Percentiles rank a stretch among this genome's conserved stretches.
Evolutionary conservation across 768 basidiomycete genomes (phyloP).

Genomic region (Pulveroboletus frians): DNA sequence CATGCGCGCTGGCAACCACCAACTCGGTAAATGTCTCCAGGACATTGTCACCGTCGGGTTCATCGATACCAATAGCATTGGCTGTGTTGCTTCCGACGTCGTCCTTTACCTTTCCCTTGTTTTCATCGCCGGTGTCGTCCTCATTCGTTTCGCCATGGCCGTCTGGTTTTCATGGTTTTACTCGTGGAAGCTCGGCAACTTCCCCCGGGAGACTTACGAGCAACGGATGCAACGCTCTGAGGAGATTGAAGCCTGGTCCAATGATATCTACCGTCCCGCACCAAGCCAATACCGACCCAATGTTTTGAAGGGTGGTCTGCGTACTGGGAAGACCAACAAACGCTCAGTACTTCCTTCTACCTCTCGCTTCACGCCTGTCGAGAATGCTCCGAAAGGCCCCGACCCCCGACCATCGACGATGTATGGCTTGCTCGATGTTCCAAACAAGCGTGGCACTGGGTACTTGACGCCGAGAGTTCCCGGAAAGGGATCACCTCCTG

Average conservation of each 20-base stretch:
- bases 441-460: constrained; percentile 56
- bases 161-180: constrained; percentile 98
- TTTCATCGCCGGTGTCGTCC: constrained; percentile 96
- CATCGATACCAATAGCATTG: constrained; percentile 90
- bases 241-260: constrained; percentile 95
- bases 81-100: constrained; percentile 92
- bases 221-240: constrained; percentile 84
- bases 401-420: constrained; percentile 55
- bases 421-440: constrained; percentile 62
- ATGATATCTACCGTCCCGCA: constrained; percentile 91
- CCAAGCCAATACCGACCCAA: constrained; percentile 89
- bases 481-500: constrained; percentile 63
- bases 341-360: constrained; percentile 59
- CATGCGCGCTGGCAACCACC: constrained; percentile 61
- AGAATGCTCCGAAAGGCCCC: constrained; percentile 48
- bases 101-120: constrained; percentile 93
- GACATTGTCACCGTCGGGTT: constrained; percentile 87
- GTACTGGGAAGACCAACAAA: constrained; percentile 45
- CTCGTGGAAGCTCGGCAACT: constrained; percentile 91
- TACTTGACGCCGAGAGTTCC: constrained; percentile 38
- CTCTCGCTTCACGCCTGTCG: constrained; percentile 73
- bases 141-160: constrained; percentile 93
- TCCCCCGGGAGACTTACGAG: constrained; percentile 88
- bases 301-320: constrained; percentile 66
- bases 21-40: constrained; percentile 75